phyloP scores from a whole-genome alignment of 164 flowering plant genomes.

The Warburgia ugandensis region DNA sequence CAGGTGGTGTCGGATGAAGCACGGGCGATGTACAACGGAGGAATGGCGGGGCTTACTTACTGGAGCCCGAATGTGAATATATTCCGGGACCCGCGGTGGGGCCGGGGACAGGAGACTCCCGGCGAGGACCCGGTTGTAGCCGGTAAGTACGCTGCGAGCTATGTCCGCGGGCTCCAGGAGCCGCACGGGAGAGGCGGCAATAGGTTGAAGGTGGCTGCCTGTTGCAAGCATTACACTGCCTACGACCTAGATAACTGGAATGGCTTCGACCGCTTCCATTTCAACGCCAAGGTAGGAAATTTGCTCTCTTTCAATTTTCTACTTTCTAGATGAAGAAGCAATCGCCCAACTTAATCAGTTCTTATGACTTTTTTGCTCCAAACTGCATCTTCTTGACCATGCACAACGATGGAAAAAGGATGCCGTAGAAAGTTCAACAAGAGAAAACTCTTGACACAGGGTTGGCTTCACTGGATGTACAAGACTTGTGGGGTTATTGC shows the following conservation, averaged over 20 bases:
- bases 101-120: slow-evolving; percentile 97
- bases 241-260: slow-evolving; percentile 94
- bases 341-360: too few relatives aligned
- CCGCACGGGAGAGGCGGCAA: slow-evolving; percentile 33
- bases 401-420: too few relatives aligned
- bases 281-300: slow-evolving; percentile 58
- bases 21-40: slow-evolving; percentile 91
- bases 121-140: slow-evolving; percentile 83
- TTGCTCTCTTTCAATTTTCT: neutral
- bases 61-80: slow-evolving; percentile 97
- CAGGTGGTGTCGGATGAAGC: slow-evolving; percentile 93
- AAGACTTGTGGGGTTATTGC: too few relatives aligned
- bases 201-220: slow-evolving; percentile 83
- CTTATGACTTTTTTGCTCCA: too few relatives aligned
- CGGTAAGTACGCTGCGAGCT: slow-evolving; percentile 64
- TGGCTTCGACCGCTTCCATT: slow-evolving; percentile 83
- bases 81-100: slow-evolving; percentile 91
- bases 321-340: neutral
- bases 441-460: too few relatives aligned
- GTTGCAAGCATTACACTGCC: slow-evolving; percentile 92
- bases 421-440: too few relatives aligned
- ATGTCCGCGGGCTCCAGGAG: slow-evolving; percentile 65
- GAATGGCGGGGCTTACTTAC: slow-evolving; percentile 66
- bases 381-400: too few relatives aligned
- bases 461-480: too few relatives aligned